Conservation (phyloP, 2,329 filamentous ascomycete species). For the Raffaelea albimanens region DNA sequence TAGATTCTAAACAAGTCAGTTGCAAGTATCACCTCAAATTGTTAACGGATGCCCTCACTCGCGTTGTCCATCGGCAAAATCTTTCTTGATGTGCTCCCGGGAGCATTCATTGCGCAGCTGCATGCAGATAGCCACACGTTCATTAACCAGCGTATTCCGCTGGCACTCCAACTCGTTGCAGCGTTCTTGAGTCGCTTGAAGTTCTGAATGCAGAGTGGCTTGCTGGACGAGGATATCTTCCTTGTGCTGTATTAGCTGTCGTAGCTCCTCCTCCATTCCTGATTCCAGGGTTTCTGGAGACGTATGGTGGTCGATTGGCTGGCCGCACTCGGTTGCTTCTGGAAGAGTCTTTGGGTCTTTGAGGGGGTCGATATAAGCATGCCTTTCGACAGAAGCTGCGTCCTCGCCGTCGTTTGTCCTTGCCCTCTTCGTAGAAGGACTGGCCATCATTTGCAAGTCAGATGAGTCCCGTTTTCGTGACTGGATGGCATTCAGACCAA, state of each 20-base stretch:
- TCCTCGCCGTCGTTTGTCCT: conserved; percentile 13
- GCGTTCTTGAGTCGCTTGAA: conserved; percentile 15
- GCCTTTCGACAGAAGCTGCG: too few relatives aligned
- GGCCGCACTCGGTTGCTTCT: too few relatives aligned
- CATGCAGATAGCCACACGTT: conserved; percentile 34
- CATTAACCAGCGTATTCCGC: conserved; percentile 7
- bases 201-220: conserved; percentile 17
- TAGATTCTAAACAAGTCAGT: conserved; percentile 30
- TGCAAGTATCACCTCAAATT: neutral
- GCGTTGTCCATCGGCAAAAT: conserved; percentile 50
- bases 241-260: neutral
- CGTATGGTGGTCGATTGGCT: conserved; percentile 20
- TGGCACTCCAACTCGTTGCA: neutral
- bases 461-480: conserved; percentile 11
- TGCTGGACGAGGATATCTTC: conserved; percentile 15
- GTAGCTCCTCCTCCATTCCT: conserved; percentile 22
- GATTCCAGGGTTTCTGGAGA: conserved; percentile 22
- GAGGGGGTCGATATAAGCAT: too few relatives aligned
- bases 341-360: too few relatives aligned
- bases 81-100: conserved; percentile 40
- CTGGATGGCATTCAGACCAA: conserved; percentile 1
- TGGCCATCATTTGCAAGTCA: too few relatives aligned
- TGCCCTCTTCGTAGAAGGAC: conserved; percentile 12
- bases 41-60: conserved; percentile 26
- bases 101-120: conserved; percentile 46